Evolutionary conservation across 2,329 filamentous ascomycete genomes (phyloP).

Genomic region (Pseudofabraea citricarpa): DNA sequence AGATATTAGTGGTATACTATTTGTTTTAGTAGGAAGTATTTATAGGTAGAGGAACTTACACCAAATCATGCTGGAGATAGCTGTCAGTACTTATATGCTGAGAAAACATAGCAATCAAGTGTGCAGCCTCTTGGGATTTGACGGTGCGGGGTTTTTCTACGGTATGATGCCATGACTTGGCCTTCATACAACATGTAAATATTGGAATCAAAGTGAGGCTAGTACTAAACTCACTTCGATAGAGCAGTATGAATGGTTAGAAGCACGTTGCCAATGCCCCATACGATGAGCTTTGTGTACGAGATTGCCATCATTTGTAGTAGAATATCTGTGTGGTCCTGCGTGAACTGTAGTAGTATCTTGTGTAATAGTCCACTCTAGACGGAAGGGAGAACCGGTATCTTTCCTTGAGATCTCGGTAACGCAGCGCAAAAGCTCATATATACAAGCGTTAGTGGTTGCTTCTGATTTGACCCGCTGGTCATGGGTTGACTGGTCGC

Average conservation of each 20-base stretch:
- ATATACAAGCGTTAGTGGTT: conserved; percentile 3
- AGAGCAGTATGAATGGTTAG: conserved; percentile 5
- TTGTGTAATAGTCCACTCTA: conserved; percentile 7
- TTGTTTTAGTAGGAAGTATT: not conserved
- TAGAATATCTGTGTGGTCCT: conserved; percentile 2
- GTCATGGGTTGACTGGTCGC: conserved; percentile 2
- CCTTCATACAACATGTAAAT: conserved; percentile 2
- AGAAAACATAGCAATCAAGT: conserved; percentile 6
- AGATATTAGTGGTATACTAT: conserved; percentile 6
- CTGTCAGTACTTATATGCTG: conserved; percentile 4
- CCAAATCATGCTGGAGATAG: not conserved
- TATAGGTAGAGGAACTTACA: not conserved
- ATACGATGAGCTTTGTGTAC: conserved; percentile 2
- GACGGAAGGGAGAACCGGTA: not conserved
- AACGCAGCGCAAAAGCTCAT: conserved; percentile 5
- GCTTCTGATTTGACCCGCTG: not conserved
- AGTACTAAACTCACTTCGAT: conserved; percentile 7
- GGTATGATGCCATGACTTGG: conserved; percentile 4
- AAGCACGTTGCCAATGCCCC: conserved; percentile 6
- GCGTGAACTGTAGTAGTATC: conserved; percentile 5
- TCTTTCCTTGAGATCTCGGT: conserved; percentile 4
- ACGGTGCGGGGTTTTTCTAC: not conserved
- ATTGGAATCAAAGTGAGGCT: not conserved
- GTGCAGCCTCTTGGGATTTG: conserved; percentile 7
- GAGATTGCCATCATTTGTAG: conserved; percentile 8